Percentiles rank a stretch among this genome's conserved stretches.
Evolutionary conservation across 192 early-diverging fungal genomes (phyloP).

Genomic region (Gonapodya prolifera): DNA sequence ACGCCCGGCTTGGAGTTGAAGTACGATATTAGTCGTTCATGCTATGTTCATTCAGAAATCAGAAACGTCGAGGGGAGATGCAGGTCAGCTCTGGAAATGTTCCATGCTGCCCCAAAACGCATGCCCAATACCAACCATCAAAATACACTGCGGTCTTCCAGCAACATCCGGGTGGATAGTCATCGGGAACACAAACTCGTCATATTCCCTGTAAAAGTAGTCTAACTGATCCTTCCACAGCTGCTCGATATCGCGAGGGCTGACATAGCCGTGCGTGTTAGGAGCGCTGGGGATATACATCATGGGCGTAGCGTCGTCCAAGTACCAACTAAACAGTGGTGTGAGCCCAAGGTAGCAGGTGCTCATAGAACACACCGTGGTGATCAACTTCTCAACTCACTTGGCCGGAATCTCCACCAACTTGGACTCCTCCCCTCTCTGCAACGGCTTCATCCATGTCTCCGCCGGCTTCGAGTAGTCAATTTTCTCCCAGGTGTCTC

Average conservation of each 20-base stretch:
- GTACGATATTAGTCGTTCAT: background rate
- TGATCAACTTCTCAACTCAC: no score
- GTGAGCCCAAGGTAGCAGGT: no score
- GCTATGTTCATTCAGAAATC: background rate
- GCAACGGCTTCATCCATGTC: background rate
- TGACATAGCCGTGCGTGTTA: background rate
- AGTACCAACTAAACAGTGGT: background rate
- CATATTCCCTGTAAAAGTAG: background rate
- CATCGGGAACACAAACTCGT: background rate
- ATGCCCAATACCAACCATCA: background rate
- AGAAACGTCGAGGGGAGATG: background rate
- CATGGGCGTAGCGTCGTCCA: background rate
- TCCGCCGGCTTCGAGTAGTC: background rate
- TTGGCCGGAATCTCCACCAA: background rate
- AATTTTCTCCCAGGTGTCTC: background rate
- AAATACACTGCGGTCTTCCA: background rate
- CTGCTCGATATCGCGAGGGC: background rate
- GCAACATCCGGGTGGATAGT: background rate
- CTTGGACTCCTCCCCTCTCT: background rate
- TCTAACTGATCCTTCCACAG: background rate
- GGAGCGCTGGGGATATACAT: background rate
- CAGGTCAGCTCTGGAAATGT: background rate
- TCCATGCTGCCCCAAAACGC: no score
- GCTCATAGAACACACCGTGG: no score
- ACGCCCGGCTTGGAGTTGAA: background rate